phyloP scores from a whole-genome alignment of 306 rosid genomes.

The Cucurbita moschata region DNA sequence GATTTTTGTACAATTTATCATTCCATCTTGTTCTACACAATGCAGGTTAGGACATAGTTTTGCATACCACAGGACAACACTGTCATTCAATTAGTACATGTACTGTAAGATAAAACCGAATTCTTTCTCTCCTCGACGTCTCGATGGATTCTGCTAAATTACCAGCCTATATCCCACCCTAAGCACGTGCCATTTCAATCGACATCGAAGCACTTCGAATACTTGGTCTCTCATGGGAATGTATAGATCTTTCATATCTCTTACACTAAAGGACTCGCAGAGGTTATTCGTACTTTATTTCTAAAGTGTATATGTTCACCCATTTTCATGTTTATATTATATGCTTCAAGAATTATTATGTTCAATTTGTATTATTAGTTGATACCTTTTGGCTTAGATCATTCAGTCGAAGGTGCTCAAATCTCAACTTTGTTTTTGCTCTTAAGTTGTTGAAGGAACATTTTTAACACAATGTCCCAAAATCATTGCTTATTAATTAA shows the following conservation, averaged over 20 bases:
- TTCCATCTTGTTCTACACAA: neutral
- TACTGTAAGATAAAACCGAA: conserved; percentile 12
- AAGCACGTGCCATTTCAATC: neutral
- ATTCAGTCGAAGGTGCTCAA: too few relatives aligned
- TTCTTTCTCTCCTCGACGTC: conserved; percentile 11
- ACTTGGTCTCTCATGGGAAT: neutral
- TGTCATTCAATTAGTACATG: conserved; percentile 8
- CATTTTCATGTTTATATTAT: conserved; percentile 3
- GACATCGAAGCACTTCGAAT: neutral
- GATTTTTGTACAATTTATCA: neutral
- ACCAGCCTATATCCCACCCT: neutral
- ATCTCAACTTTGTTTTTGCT: too few relatives aligned
- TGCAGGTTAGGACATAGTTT: neutral
- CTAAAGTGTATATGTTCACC: neutral
- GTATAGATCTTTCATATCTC: neutral
- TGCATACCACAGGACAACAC: neutral
- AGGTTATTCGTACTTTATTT: neutral
- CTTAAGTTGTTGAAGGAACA: too few relatives aligned
- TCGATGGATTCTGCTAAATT: neutral
- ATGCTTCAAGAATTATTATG: neutral
- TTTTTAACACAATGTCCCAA: too few relatives aligned
- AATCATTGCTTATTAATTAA: too few relatives aligned
- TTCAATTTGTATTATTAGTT: neutral
- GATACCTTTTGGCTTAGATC: neutral
- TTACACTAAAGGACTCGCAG: neutral